Base-by-base conservation (phyloP, 2,329 filamentous ascomycete genomes). In the Sporothrix mexicana region DNA sequence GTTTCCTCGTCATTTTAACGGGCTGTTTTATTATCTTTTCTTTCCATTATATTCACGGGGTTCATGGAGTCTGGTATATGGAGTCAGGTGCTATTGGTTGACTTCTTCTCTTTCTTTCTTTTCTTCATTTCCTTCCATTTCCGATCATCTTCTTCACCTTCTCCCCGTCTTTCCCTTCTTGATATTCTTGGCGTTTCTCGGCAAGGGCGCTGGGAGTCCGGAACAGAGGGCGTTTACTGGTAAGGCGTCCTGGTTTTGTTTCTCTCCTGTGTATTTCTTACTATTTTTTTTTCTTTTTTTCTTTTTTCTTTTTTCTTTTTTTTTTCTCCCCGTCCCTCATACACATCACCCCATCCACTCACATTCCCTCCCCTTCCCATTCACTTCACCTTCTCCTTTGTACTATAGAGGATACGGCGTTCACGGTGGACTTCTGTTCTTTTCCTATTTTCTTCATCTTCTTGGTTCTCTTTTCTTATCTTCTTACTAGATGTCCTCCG, bases 211-310 rank as follows among this genome's bases (percentile, higher is more conserved):
- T 64, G 36, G 3, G 41, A 47, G 61, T 66, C 57, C 17, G 30
- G 41, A 25, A n/a, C 25, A 55, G 20, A 47, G 12, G 41, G 61
- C 41, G n/a, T 10, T 45, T 47, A 25, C 20, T 66, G 41, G 61
- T 66, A 66, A 55, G 47, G 10, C 30, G 66, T 43, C 25, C 66
- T 43, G 30, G 49, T 23, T 43, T 69, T 5, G n/a, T 43, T 55
- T 43, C 25, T 43, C 36, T 9, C 25, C 62, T 15, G 7, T 36
- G 30, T 36, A 36, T 36, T 36, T 36, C 7, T 36, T 36, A 25
- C n/a, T n/a, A n/a, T n/a, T n/a, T 49, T 20, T 55, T 10, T 15
- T 47, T 30, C 47, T n/a, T 66, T n/a, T 9, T 51, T 10, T 23
- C 15, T 30, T 49, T 20, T 55, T 10, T n/a, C n/a, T n/a, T n/a